These are phyloP conservation scores for Paecilomyces dactylethromorphus DNA, from an alignment of 2,329 filamentous ascomycete genomes.

Conservation along the genomic window DNA sequence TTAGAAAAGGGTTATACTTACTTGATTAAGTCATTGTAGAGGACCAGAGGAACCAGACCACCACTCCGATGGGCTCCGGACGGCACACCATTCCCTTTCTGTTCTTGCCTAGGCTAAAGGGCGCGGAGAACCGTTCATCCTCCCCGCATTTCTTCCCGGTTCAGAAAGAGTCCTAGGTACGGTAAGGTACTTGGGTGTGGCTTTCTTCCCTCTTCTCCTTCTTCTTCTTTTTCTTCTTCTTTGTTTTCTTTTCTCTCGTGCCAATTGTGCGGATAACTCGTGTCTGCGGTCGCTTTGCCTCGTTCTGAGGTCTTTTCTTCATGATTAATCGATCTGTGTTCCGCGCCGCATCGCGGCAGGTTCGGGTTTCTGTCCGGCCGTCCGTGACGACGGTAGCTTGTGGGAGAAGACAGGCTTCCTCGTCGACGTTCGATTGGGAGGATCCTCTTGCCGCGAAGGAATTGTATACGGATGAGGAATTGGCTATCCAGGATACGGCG, in stretches of 20 bases:
- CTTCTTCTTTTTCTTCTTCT: not conserved
- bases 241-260: not conserved
- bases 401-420: slow-evolving; percentile 23
- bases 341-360: slow-evolving; percentile 23
- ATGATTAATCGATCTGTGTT: slow-evolving; percentile 28
- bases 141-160: not conserved
- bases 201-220: not conserved
- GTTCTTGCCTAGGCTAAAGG: not conserved
- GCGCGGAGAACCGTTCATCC: not conserved
- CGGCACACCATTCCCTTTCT: no score
- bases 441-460: slow-evolving; percentile 73
- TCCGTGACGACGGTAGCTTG: slow-evolving; percentile 11
- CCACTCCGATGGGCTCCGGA: no score
- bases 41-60: no score
- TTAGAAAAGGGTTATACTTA: no score
- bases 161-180: not conserved
- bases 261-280: not conserved
- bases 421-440: slow-evolving; percentile 72
- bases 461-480: slow-evolving; percentile 81
- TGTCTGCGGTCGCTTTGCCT: not conserved
- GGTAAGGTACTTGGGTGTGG: not conserved
- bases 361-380: slow-evolving; percentile 15
- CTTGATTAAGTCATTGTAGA: no score
- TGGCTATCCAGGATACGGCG: slow-evolving; percentile 83
- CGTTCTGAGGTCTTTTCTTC: not conserved